Base-by-base conservation (phyloP, 75 land plant species). In the Sequoiadendron giganteum region DNA sequence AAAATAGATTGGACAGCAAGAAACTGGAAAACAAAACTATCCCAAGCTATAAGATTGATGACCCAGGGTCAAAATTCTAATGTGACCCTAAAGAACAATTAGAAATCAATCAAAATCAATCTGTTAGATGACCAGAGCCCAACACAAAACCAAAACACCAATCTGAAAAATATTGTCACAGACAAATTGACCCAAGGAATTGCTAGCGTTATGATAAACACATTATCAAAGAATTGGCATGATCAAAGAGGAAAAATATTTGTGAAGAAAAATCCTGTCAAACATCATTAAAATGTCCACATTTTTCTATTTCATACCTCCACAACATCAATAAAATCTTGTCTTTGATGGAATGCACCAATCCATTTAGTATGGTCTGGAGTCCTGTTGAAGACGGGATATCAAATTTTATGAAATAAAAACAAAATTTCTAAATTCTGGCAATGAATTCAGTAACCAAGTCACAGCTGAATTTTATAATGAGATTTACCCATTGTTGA, bases 291-390 rank as follows among this genome's bases (percentile, higher is more conserved):
- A 73, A 75, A 32, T 30, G 13, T 10, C 2, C 77, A 82, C 10
- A 10, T 42, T n/a, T 45, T 42, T 80, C 21, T 39, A 40, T 45
- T 40, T 36, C 86, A 49, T 85, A 92, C 93, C 93, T 92, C 93
- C 55, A 92, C 87, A 16, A 92, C 92, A 89, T 92, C 93, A 72
- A 92, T 91, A n/a, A 91, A 92, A 79, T 92, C 92, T 87, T 92
- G 93, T 70, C 89, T 92, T 15, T 83, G 89, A 78, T 92, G 89
- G 87, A 92, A 91, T 10, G 93, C 93, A 81, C 93, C 93, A 85
- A 92, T 91, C 93, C 93, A 92, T 85, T 92, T 92, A 13, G 93
- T 92, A 72, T 92, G 93, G 89, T 92, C 93, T 40, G 93, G 92
- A 72, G 93, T 92, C 45, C 93, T 92, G 93, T 55, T 47, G 32